Percentiles rank a stretch among this genome's conserved stretches.
These are phyloP conservation scores for Xylaria sp. DNA, from an alignment of 2,329 filamentous ascomycete genomes.

Conservation along the genomic window DNA sequence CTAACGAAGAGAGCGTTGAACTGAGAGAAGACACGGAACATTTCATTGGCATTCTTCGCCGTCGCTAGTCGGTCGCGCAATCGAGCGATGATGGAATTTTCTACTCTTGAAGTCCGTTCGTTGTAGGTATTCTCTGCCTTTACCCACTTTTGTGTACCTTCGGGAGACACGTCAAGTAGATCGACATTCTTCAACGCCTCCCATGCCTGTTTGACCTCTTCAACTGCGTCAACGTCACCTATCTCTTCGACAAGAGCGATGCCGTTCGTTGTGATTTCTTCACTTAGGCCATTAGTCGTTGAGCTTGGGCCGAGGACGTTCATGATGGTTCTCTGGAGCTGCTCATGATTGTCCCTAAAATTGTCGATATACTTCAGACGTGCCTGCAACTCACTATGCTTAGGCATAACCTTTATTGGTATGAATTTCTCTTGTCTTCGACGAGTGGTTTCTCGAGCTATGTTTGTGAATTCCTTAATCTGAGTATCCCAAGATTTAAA, in stretches of 20 bases:
- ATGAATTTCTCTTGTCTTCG: constrained; percentile 98
- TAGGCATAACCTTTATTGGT: constrained; percentile 92
- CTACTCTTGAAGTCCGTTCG: constrained; percentile 93
- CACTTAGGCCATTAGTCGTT: constrained; percentile 63
- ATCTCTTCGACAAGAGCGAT: constrained; percentile 88
- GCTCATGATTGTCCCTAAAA: constrained; percentile 97
- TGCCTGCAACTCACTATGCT: constrained; percentile 88
- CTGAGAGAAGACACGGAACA: constrained; percentile 99
- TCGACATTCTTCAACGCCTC: constrained; percentile 94
- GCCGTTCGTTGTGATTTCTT: constrained; percentile 65
- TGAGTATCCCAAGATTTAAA: constrained; percentile 96
- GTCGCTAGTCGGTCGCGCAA: constrained; percentile 92
- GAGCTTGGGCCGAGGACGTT: constrained; percentile 89
- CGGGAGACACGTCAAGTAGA: constrained; percentile 87
- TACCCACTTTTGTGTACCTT: constrained; percentile 92
- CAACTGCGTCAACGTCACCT: constrained; percentile 95
- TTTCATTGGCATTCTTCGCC: constrained; percentile 97
- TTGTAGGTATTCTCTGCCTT: constrained; percentile 97
- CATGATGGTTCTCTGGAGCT: constrained; percentile 93
- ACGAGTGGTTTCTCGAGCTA: constrained; percentile 92
- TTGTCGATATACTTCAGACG: constrained; percentile 92
- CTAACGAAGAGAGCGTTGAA: constrained; percentile 99
- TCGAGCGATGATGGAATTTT: constrained; percentile 98
- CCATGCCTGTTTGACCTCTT: constrained; percentile 95
- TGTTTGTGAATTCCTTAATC: constrained; percentile 96